Conservation (phyloP, 352 stramenopile species). For the Nothophytophthora sp. region DNA sequence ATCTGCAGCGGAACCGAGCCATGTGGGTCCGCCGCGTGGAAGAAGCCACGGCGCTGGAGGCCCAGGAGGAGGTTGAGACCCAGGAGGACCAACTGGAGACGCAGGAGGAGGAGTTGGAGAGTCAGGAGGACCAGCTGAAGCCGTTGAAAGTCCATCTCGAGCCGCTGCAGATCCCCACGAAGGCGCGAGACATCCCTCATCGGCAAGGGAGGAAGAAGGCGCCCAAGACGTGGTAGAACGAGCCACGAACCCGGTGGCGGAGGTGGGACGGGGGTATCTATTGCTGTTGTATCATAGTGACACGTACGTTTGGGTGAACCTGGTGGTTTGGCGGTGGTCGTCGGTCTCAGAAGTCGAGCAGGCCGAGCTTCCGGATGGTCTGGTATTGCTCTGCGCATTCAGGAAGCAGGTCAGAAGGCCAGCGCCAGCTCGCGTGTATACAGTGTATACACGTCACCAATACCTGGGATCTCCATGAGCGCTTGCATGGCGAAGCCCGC, state of each 20-base stretch:
- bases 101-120: too few relatives aligned
- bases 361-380: too few relatives aligned
- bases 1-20: slow-evolving; percentile 66
- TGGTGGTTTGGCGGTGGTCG: neutral
- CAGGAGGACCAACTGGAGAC: neutral
- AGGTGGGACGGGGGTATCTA: too few relatives aligned
- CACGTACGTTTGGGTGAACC: slow-evolving; percentile 22
- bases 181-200: slow-evolving; percentile 17
- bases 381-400: too few relatives aligned
- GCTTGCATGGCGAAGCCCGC: slow-evolving; percentile 8
- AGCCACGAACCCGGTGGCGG: too few relatives aligned
- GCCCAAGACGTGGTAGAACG: slow-evolving; percentile 7
- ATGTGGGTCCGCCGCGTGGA: slow-evolving; percentile 56
- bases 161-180: slow-evolving; percentile 1
- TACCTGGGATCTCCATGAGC: slow-evolving; percentile 18
- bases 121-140: too few relatives aligned
- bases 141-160: neutral
- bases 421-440: too few relatives aligned
- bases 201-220: slow-evolving; percentile 20
- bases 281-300: slow-evolving; percentile 28
- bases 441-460: too few relatives aligned
- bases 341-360: too few relatives aligned
- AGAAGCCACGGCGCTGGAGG: slow-evolving; percentile 19
- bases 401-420: too few relatives aligned
- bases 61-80: too few relatives aligned